These are phyloP conservation scores for Madurella mycetomatis DNA, from an alignment of 2,329 filamentous ascomycete species.

Conservation along the genomic window DNA sequence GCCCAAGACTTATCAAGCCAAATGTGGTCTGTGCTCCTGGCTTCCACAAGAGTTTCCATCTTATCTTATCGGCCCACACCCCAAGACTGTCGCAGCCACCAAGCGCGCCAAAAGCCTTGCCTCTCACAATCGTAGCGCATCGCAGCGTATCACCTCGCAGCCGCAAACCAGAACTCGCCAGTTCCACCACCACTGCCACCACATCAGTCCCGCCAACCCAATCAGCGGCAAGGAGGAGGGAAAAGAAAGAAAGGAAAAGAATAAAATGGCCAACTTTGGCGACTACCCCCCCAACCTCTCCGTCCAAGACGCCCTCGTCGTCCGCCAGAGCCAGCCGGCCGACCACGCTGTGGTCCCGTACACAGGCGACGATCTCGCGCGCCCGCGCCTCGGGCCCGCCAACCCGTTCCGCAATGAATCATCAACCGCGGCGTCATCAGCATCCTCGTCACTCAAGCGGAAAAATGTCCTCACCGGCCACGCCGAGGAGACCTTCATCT, in stretches of 20 bases:
- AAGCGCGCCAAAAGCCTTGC: no score
- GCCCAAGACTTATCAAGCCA: not conserved
- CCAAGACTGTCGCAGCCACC: not conserved
- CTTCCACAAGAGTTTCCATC: not conserved
- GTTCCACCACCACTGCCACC: not conserved
- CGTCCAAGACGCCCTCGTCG: slow-evolving; percentile 59
- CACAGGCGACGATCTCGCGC: slow-evolving; percentile 67
- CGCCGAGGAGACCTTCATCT: slow-evolving; percentile 83
- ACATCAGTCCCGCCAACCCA: not conserved
- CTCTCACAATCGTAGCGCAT: no score
- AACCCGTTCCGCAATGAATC: slow-evolving; percentile 70
- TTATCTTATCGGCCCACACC: not conserved
- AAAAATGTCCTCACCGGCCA: slow-evolving; percentile 82
- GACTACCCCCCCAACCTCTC: slow-evolving; percentile 64
- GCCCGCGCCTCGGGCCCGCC: slow-evolving; percentile 61
- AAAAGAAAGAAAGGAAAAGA: not conserved
- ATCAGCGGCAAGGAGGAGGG: no score
- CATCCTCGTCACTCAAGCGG: slow-evolving; percentile 52
- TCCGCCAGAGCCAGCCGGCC: slow-evolving; percentile 50
- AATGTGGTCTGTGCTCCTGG: not conserved
- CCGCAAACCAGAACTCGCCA: not conserved
- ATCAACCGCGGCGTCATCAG: slow-evolving; percentile 26
- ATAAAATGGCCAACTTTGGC: slow-evolving; percentile 54
- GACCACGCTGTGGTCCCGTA: slow-evolving; percentile 60
- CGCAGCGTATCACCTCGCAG: not conserved